Evolutionary conservation across 2,329 filamentous ascomycete genomes (phyloP), one percentile per base, ranked within the genome.

Genomic region (Coniella vitis): DNA sequence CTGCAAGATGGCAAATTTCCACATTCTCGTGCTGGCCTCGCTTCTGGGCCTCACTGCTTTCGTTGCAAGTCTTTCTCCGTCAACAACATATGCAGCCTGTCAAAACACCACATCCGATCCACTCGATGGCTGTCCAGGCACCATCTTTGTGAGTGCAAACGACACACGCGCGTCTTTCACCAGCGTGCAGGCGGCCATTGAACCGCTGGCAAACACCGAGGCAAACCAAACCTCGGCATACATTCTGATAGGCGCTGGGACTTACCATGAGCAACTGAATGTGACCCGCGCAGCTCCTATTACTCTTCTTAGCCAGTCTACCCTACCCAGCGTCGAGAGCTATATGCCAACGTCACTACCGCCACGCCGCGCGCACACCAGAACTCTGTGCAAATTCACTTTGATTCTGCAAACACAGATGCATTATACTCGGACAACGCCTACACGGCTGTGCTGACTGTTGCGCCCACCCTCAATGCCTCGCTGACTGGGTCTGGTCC

Each of bases 201-300:
- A n/a, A n/a, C n/a, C n/a, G n/a, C n/a, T n/a, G n/a, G n/a, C n/a
- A n/a, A n/a, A n/a, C n/a, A n/a, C n/a, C n/a, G n/a, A n/a, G n/a
- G n/a, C n/a, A n/a, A n/a, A n/a, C n/a, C n/a, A n/a, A n/a, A n/a
- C n/a, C n/a, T n/a, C n/a, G n/a, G n/a, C n/a, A n/a, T 71, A 72
- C 16, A 83, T 86, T 55, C 70, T 85, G 10, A 74, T 85, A 38
- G 72, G 75, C 0, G 69, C 79, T 0, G 81, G 81, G 0, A 72
- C 70, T 51, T 85, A 85, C 57, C 75, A 67, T 1, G 81, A 84
- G 58, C 79, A 83, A 62, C 64, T 86, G 52, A 86, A 86, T 55
- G 69, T 85, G 51, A 85, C 81, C 4, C 78, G 81, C 1, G 62
- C 67, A 2, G 80, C 76, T 0, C 79, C 82, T 0, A 65, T 84